Percentiles rank a stretch among this genome's conserved stretches.
These are phyloP conservation scores for barrel medic (Medicago truncatula) DNA, from an alignment of 306 rosid species.

Conservation along the genomic window DNA sequence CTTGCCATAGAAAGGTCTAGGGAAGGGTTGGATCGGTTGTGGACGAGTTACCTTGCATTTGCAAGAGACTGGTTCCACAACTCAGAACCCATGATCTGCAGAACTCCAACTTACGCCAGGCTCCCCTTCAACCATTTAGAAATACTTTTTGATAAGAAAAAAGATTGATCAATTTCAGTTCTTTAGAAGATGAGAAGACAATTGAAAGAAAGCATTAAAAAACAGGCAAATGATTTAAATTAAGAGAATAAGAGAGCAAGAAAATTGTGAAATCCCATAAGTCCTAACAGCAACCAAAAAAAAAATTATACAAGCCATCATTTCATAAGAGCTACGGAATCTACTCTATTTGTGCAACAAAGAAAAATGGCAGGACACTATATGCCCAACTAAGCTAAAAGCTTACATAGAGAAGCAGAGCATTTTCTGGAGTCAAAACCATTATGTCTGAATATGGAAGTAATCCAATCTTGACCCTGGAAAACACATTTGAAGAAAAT, in stretches of 20 bases:
- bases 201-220: slow-evolving; percentile 17
- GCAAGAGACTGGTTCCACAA: slow-evolving; percentile 28
- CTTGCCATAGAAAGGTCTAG: neutral
- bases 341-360: slow-evolving; percentile 21
- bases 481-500: slow-evolving; percentile 44
- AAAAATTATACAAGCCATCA: neutral
- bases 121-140: slow-evolving; percentile 11
- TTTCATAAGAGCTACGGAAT: slow-evolving; percentile 12
- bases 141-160: slow-evolving; percentile 1
- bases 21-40: slow-evolving; percentile 22
- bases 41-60: slow-evolving; percentile 29
- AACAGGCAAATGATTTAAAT: neutral
- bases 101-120: neutral
- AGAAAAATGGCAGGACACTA: neutral
- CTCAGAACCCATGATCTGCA: slow-evolving; percentile 10
- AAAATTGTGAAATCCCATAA: neutral
- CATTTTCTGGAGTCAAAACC: slow-evolving; percentile 82
- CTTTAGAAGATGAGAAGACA: slow-evolving; percentile 22
- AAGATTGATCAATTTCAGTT: slow-evolving; percentile 6
- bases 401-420: slow-evolving; percentile 92
- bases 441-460: slow-evolving; percentile 81
- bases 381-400: slow-evolving; percentile 34
- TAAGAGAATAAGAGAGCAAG: slow-evolving; percentile 31
- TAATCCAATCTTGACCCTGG: slow-evolving; percentile 76
- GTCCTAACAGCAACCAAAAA: slow-evolving; percentile 20